A percentile compares a stretch with the other conserved stretches of the same genome.
Evolutionary conservation across 1,284 basidiomycete genomes (phyloP).

Genomic region (Sphagnurus paluster): DNA sequence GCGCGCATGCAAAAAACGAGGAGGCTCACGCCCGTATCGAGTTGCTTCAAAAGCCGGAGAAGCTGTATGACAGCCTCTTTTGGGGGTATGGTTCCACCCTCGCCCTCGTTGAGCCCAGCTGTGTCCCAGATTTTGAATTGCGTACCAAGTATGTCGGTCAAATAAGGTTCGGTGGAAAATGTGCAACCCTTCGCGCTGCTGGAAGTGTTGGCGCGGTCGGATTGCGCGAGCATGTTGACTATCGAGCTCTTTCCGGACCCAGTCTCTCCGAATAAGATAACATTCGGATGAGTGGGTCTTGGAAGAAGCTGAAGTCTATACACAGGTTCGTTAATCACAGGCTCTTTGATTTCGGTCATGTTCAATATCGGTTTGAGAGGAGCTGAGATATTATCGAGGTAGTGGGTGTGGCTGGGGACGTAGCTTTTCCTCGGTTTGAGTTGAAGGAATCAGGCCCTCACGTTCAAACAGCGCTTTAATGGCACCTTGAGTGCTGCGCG

Average conservation of each 20-base stretch:
- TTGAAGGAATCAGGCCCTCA: too few relatives aligned
- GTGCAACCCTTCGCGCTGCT: constrained; percentile 24
- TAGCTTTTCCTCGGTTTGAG: too few relatives aligned
- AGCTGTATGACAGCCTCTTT: constrained; percentile 33
- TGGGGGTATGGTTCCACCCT: constrained; percentile 26
- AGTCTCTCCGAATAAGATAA: constrained; percentile 31
- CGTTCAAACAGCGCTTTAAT: too few relatives aligned
- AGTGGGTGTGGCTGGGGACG: too few relatives aligned
- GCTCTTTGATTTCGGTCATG: too few relatives aligned
- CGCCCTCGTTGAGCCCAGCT: constrained; percentile 40
- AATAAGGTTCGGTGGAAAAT: constrained; percentile 17
- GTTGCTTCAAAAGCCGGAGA: constrained; percentile 30
- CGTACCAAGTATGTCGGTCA: constrained; percentile 15
- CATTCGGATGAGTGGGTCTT: too few relatives aligned
- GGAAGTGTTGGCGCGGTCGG: constrained; percentile 18
- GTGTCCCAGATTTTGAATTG: constrained; percentile 36
- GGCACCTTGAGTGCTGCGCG: too few relatives aligned
- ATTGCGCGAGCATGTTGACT: constrained; percentile 29
- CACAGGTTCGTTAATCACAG: too few relatives aligned
- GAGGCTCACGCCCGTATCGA: constrained; percentile 38
- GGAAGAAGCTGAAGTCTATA: too few relatives aligned
- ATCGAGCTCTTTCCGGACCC: constrained; percentile 34
- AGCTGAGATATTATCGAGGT: too few relatives aligned
- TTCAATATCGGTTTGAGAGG: too few relatives aligned
- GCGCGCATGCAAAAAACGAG: constrained; percentile 41